These are phyloP conservation scores for Malassezia sp. DNA, from an alignment of 1,284 basidiomycete species.

Conservation along the genomic window DNA sequence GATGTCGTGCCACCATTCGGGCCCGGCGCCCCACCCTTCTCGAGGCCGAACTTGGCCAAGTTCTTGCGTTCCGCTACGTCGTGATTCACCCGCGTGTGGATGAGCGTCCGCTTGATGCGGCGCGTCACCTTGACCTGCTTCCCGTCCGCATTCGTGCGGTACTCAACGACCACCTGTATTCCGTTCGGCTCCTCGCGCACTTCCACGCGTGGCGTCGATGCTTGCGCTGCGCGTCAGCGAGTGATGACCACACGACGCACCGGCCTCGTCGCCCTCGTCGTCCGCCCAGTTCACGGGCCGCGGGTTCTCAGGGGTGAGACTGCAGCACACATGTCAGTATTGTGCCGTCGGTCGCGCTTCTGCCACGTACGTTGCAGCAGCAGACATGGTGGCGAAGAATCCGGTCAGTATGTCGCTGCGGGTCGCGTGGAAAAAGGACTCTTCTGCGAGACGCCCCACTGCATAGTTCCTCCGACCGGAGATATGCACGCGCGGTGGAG, in stretches of 20 bases:
- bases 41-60: slow-evolving; percentile 88
- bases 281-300: slow-evolving; percentile 43
- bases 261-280: slow-evolving; percentile 37
- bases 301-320: slow-evolving; percentile 2
- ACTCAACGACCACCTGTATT: slow-evolving; percentile 72
- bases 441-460: too few species aligned
- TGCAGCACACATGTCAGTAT: too few species aligned
- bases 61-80: slow-evolving; percentile 81
- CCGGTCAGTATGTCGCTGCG: too few species aligned
- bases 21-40: slow-evolving; percentile 75
- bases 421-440: too few species aligned
- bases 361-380: slow-evolving; percentile 9
- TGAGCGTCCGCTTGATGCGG: slow-evolving; percentile 71
- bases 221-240: not conserved
- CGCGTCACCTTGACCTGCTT: slow-evolving; percentile 88
- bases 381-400: slow-evolving; percentile 12
- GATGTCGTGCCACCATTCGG: slow-evolving; percentile 79
- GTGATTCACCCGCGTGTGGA: slow-evolving; percentile 87
- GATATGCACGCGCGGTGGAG: too few species aligned
- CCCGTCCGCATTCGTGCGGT: slow-evolving; percentile 75
- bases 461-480: too few species aligned
- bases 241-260: slow-evolving; percentile 3
- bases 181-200: slow-evolving; percentile 77
- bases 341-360: not conserved
- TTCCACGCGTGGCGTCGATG: slow-evolving; percentile 29